Evolutionary conservation across 176 grass and related monocot genomes (phyloP), one percentile per base, ranked within the genome.

Genomic region (Microstegium vimineum): DNA sequence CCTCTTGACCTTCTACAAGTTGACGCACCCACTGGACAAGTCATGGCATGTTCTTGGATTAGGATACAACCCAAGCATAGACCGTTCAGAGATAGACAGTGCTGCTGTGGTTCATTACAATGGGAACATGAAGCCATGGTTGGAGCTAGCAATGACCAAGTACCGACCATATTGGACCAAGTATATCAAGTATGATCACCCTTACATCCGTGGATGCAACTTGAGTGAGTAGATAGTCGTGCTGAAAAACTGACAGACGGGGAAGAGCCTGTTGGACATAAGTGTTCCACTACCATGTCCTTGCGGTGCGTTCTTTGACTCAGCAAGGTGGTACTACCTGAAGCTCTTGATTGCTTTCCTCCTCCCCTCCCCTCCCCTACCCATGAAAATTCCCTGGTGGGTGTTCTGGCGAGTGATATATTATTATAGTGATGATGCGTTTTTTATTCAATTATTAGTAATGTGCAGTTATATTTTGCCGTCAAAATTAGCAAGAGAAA

Each of bases 91-190:
- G 57, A 94, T 99, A 82, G 93, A 99, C 15, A 93, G 86, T 65
- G 91, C 97, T 67, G 97, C 97, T 17, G 97, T 99, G 6, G 71
- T 91, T 77, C 93, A 99, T 72, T 99, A 99, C 79, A 99, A 96
- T 77, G 97, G 97, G 8, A 99, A 99, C 64, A 96, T 99, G 97
- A 99, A 99, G 77, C 97, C 97, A 82, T 99, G 97, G 97, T 72
- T 99, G 86, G 97, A 99, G 86, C 81, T 99, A 67, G 93, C 97
- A 68, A 96, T 99, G 97, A 94, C 89, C 7, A 99, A 90, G 52
- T 99, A 99, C 74, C 81, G 93, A 36, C 91, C 87, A 40, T 96
- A 99, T 59, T 99, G 97, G 97, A 96, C 93, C 14, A 99, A 87
- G 80, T 96, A 94, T 75, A 99, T 99, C 52, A 99, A 99, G 78